Base-by-base conservation (phyloP, 148 eudicot species). In the Vaccinium macrocarpon region DNA sequence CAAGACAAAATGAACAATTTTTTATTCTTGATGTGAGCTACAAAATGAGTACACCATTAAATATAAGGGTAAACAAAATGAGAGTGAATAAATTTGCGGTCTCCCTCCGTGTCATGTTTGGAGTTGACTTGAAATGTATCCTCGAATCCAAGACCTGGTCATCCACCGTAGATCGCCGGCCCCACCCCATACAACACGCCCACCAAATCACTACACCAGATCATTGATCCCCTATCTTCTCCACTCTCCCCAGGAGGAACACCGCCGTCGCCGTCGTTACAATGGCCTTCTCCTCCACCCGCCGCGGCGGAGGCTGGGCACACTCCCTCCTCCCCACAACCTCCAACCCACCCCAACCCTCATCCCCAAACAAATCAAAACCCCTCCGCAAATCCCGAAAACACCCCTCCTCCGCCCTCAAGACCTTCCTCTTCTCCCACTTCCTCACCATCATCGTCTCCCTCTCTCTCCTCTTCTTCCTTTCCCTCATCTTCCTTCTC, bases 201-300 rank as follows among this genome's bases (percentile, higher is more conserved):
- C 46, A 42, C 46, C 46, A 42, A 42, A 42, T 42, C 46, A 42
- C 46, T 5, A 42, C 46, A 42, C 46, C 46, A 42, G 5, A 42
- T 6, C 5, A 42, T 29, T 11, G 53, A 55, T 79, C 64, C 81
- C 66, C 8, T 50, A 19, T 5, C 10, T 38, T 49, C 53, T 15
- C 6, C 59, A 25, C 8, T 6, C 10, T 18, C 61, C 61, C 23
- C 14, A 50, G 49, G 29, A 76, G 12, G 38, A 68, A 13, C 1
- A 62, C 68, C 8, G 15, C 38, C 73, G 16, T 56, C 9, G 16
- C 79, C 15, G 21, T 48, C 29, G 1, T 7, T 18, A 2, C 25
- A 23, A 95, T 96, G 98, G 89, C 92, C 23, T 93, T 95, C 84
- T 94, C 97, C 85, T 90, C 92, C 88, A 86, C 89, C 64, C 91